Evolutionary conservation across 345 rosid genomes (phyloP), one percentile per base, ranked within the genome.

Genomic region (Euclidium syriacum): DNA sequence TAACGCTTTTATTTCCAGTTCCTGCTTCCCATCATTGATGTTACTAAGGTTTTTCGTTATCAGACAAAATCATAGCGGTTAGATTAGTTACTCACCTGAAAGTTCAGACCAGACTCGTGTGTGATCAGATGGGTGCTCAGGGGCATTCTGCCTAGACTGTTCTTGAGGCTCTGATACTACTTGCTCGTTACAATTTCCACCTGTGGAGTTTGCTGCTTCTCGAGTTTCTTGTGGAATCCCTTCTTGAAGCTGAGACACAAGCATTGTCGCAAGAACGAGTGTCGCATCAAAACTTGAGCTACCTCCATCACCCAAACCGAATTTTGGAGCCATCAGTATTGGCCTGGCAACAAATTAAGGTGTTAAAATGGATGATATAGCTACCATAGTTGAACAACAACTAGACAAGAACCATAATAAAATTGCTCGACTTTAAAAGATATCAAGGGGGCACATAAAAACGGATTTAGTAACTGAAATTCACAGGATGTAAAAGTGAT

Each of bases 71-170:
- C 49, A 67, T 6, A 40, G n/a, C 10, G 11, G 36, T 50, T 44
- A 25, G 19, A 72, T 24, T 29, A 61, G 38, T 30, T 20, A 11
- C 60, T 78, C n/a, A 84, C 97, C 97, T 58, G 95, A 83, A 73
- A 90, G 92, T 34, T 90, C 87, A 70, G 96, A 87, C 95, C 99
- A 94, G 70, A 90, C 81, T 82, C 83, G 81, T 49, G 96, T 94
- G 72, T 83, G 87, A 66, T 78, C 85, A 64, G 92, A 87, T 60
- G 83, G 90, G 40, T 87, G 86, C 78, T 79, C 88, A 22, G 83
- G 73, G 34, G 58, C 75, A 74, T 59, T 79, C 55, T 70, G 71
- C 65, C 82, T 79, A 63, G 43, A 66, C 75, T 75, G 75, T 47
- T 80, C 89, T 60, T 67, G 80, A 51, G 80, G 88, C 62, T 71